Percentiles rank a stretch among this genome's conserved stretches.
Evolutionary conservation across 441 rosid genomes (phyloP).

Genomic region (Pelargonium fulgidum): DNA sequence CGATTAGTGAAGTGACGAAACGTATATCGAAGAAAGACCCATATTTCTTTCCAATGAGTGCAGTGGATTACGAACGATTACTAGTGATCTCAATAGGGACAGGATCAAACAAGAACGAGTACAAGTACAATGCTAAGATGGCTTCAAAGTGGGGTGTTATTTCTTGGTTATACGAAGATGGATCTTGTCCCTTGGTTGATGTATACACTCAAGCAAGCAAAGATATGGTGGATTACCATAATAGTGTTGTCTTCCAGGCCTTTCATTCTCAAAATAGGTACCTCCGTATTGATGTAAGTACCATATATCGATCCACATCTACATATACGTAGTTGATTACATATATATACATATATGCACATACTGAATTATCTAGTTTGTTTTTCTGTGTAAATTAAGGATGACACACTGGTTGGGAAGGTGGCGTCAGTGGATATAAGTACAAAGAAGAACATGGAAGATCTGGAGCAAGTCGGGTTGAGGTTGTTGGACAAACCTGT

Average conservation of each 20-base stretch:
- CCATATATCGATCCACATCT: no score
- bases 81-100: constrained; percentile 41
- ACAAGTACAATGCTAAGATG: constrained; percentile 20
- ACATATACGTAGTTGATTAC: no score
- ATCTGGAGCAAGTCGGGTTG: not conserved
- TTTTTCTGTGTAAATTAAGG: not conserved
- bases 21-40: constrained; percentile 27
- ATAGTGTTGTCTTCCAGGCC: not conserved
- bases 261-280: not conserved
- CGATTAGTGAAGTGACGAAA: constrained; percentile 36
- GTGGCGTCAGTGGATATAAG: not conserved
- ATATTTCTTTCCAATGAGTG: constrained; percentile 24
- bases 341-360: no score
- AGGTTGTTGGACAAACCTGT: not conserved
- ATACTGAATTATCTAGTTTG: no score
- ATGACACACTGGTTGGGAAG: not conserved
- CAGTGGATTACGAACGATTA: constrained; percentile 30
- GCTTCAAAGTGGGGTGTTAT: not conserved
- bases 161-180: not conserved
- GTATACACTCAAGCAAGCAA: not conserved
- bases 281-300: not conserved
- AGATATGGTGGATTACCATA: not conserved
- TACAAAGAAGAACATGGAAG: constrained; percentile 1
- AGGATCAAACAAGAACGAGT: constrained; percentile 25
- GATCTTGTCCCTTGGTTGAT: not conserved